These are phyloP conservation scores for Acephala macrosclerotiorum DNA, from an alignment of 2,329 filamentous ascomycete genomes.

Conservation along the genomic window DNA sequence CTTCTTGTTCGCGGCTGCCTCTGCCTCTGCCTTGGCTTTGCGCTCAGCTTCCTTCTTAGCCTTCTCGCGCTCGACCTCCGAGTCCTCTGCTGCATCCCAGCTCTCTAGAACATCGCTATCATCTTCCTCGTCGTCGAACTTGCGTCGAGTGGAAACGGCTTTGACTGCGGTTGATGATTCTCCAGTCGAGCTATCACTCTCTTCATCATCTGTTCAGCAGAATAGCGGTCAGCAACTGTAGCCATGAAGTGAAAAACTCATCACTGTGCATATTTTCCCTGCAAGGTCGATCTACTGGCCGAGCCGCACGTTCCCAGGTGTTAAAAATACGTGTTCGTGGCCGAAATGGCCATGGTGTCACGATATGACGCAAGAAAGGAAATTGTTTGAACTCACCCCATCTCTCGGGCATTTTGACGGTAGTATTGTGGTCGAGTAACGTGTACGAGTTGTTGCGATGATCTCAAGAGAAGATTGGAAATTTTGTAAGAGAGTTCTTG, in stretches of 20 bases:
- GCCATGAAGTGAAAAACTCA: constrained; percentile 25
- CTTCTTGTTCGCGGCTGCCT: constrained; percentile 91
- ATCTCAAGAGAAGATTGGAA: not conserved
- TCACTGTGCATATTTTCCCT: constrained; percentile 34
- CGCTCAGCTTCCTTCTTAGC: constrained; percentile 84
- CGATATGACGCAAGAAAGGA: constrained; percentile 32
- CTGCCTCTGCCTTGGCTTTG: constrained; percentile 88
- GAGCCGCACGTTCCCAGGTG: constrained; percentile 20
- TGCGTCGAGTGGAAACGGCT: constrained; percentile 50
- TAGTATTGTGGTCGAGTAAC: constrained; percentile 3
- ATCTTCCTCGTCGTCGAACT: constrained; percentile 94
- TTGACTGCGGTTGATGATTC: constrained; percentile 37
- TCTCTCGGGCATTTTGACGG: constrained; percentile 43
- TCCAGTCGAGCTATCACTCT: constrained; percentile 57
- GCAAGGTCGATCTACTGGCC: constrained; percentile 35
- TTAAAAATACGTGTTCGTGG: constrained; percentile 14
- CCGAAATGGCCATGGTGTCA: constrained; percentile 14
- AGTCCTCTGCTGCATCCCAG: constrained; percentile 97
- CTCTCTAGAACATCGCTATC: constrained; percentile 88
- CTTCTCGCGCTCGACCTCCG: constrained; percentile 96
- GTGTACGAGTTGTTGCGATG: not conserved
- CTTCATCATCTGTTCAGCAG: constrained; percentile 47
- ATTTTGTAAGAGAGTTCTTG: no score
- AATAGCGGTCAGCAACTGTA: constrained; percentile 42
- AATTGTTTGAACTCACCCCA: constrained; percentile 43